Percentiles rank a stretch among this genome's conserved stretches.
Conservation (phyloP, 208 protist species). For the Jaenimonas drosophilae region DNA sequence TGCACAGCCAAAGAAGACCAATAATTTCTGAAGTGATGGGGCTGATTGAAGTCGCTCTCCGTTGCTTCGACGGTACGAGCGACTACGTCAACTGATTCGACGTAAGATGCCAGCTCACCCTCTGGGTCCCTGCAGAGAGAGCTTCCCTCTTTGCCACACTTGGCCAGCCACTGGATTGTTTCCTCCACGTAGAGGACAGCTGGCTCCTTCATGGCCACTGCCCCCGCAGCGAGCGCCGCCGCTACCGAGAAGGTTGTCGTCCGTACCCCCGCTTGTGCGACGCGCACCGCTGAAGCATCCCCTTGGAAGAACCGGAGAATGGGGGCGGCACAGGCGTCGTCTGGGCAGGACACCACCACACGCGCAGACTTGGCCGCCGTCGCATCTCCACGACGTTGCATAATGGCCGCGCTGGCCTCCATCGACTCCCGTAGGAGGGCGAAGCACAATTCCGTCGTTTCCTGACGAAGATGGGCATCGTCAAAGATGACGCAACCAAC, state of each 20-base stretch:
- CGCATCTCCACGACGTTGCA: slow-evolving; percentile 3
- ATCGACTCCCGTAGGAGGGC: slow-evolving; percentile 30
- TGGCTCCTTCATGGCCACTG: neutral
- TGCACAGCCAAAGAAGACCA: slow-evolving; percentile 49
- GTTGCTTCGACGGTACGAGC: slow-evolving; percentile 48
- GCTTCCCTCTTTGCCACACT: slow-evolving; percentile 63
- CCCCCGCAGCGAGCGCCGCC: neutral
- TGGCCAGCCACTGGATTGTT: slow-evolving; percentile 68
- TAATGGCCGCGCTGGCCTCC: neutral
- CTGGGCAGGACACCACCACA: slow-evolving; percentile 61
- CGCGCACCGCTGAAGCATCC: slow-evolving; percentile 6
- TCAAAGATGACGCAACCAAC: slow-evolving; percentile 76
- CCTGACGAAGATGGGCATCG: slow-evolving; percentile 65
- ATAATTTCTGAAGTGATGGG: slow-evolving; percentile 32
- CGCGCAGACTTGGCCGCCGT: slow-evolving; percentile 14
- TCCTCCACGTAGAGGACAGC: slow-evolving; percentile 70
- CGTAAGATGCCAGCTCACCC: slow-evolving; percentile 38
- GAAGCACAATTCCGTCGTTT: slow-evolving; percentile 62
- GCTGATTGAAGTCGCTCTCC: slow-evolving; percentile 51
- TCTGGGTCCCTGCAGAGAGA: slow-evolving; percentile 40
- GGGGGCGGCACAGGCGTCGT: slow-evolving; percentile 34
- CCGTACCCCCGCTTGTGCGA: no score
- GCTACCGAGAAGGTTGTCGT: no score
- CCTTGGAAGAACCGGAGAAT: slow-evolving; percentile 45
- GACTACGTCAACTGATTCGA: slow-evolving; percentile 71